Base-by-base conservation (phyloP, 2,329 filamentous ascomycete species). In the Alternaria sp. region DNA sequence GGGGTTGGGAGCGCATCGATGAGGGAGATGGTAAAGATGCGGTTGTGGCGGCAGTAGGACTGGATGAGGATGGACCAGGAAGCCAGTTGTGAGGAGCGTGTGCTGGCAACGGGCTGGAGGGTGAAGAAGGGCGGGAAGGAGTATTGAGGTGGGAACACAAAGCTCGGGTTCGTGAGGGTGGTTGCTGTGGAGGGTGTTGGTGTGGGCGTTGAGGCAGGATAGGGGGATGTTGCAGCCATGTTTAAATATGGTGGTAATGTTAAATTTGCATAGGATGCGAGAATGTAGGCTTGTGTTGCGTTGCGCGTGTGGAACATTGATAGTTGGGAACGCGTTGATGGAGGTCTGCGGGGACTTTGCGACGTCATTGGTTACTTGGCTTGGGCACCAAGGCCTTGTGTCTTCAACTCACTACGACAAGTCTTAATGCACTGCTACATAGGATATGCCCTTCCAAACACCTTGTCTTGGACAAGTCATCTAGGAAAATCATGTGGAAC, bases 61-160 rank as follows among this genome's bases (percentile, higher is more conserved):
- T 93, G 92, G 74, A 98, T 88, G 16, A 97, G 87, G 32, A 87
- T 80, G n/a, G 91, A 89, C 95, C 95, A 99, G 80, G 94, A 94
- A 60, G 86, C 83, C 63, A 93, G 89, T 75, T 95, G 92, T 46
- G 90, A 88, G 79, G 90, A 87, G 75, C 86, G 89, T 10, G 91
- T 94, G 30, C 86, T 86, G 63, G 88, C 84, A 81, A 92, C 92
- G 36, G 89, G 87, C 79, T 95, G 92, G 56, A 88, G 88, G 57
- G 91, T 93, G 87, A 92, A 95, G 89, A 95, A 94, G 74, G 92
- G 90, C 0, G 92, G 92, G 83, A 93, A 94, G 81, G 83, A 82
- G 85, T 93, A 91, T 77, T 83, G 82, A 10, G 80, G 74, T 36
- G 82, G 81, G 67, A 81, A 81, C 60, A 62, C 55, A 76, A 82